Base-by-base conservation (phyloP, 2,329 filamentous ascomycete genomes). In the Neopestalotiopsis sp. region DNA sequence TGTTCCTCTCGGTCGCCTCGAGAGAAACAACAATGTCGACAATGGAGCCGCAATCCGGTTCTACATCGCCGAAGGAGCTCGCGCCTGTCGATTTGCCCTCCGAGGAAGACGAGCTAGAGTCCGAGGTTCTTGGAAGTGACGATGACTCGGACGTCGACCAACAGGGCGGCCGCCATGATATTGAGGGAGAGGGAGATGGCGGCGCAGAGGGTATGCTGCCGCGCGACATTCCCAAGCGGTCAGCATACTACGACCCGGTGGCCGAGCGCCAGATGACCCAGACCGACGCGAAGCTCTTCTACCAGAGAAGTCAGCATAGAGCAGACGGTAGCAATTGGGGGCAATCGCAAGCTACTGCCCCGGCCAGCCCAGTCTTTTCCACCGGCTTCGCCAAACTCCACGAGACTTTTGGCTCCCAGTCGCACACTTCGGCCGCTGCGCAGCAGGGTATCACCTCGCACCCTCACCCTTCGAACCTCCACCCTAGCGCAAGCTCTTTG, bases 261-360 rank as follows among this genome's bases (percentile, higher is more conserved):
- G 93, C 94, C 66, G 96, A 99, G 81, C 97, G 96, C 76, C 93
- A 95, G 77, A 92, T 97, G 90, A 97, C 92, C 76, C 94, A 97
- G 80, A 91, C 93, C 32, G 96, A 99, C 79, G 94, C 95, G 69
- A 98, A 97, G 81, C 88, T 98, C 71, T 97, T 98, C 83, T 99
- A 97, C 80, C 95, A 98, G 82, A 88, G 93, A 73, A 94, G 94
- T 80, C 93, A 94, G 80, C 84, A 91, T 69, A 67, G 92, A 91
- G 71, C 77, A 80, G 68, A 76, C 76, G 73, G 85, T 69, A 79
- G 75, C 68, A 78, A 67, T 68, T 83, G 81, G 78, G 79, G 78
- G 66, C 78, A 76, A 62, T 74, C 68, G 69, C 52, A 66, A 64
- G 67, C 30, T 83, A 85, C 63, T 72, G 83, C 84, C 10, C 80